Percentiles rank a stretch among this genome's conserved stretches.
phyloP scores from a whole-genome alignment of 495 filamentous ascomycete genomes.

The Hypoxylon lienhwacheense region DNA sequence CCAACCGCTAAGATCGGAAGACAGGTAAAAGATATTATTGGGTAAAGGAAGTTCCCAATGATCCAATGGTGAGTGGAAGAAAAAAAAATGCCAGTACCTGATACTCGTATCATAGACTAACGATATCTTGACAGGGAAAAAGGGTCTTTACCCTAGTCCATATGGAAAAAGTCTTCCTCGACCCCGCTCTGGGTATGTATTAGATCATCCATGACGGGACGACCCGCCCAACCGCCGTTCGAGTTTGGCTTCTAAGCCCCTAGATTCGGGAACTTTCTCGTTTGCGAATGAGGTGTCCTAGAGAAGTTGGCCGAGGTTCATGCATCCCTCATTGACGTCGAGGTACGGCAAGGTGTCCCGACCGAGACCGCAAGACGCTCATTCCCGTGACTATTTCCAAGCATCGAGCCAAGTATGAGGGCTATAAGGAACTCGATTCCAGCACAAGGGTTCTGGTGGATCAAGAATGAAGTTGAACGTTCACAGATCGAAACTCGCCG shows the following conservation, averaged over 20 bases:
- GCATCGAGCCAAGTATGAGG: neutral
- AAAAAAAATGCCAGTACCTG: neutral
- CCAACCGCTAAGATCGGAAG: conserved; percentile 5
- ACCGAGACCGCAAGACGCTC: conserved; percentile 4
- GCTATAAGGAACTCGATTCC: conserved; percentile 2
- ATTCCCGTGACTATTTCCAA: conserved; percentile 5
- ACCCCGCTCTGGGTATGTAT: neutral
- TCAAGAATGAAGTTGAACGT: conserved; percentile 12
- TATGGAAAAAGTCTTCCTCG: neutral
- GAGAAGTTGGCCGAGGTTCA: conserved; percentile 1
- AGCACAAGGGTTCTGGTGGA: conserved; percentile 11
- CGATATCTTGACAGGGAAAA: conserved; percentile 2
- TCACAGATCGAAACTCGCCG: conserved; percentile 2
- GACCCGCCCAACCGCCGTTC: neutral
- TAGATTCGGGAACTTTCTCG: neutral
- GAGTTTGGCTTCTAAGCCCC: neutral
- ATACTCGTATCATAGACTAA: conserved; percentile 9
- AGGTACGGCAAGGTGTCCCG: conserved; percentile 6
- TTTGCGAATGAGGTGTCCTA: neutral
- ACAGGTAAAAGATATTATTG: conserved; percentile 15
- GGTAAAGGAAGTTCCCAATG: conserved; percentile 9
- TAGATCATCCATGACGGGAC: neutral
- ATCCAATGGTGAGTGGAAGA: conserved; percentile 12
- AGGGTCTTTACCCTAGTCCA: neutral
- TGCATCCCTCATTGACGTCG: conserved; percentile 2